Base-by-base conservation (phyloP, 768 basidiomycete genomes). In the Tulasnella sp. region DNA sequence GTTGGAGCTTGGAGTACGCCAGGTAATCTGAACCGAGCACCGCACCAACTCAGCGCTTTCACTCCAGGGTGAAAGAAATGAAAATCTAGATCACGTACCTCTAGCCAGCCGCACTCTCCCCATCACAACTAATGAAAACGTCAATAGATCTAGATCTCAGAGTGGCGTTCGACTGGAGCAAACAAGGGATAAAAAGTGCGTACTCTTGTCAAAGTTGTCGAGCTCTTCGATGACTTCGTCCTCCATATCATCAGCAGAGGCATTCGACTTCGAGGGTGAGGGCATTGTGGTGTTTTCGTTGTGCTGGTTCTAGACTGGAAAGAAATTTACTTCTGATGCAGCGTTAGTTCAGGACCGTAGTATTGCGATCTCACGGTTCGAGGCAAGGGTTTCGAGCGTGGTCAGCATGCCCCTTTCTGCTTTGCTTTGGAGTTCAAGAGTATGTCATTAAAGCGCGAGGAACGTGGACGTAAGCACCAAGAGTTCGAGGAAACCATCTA, bases 281-380 rank as follows among this genome's bases (percentile, higher is more conserved):
- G 62, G 62, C 24, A 52, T 36, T 14, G 31, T 68, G 62, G 34
- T 68, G 62, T 18, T 68, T 27, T 68, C 16, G 31, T 27, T 68
- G n/a, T n/a, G 62, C 62, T 68, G 62, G 62, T 68, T 44, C 62
- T 68, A 68, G 62, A 68, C 62, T 68, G 62, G 62, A 68, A 68
- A 36, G 62, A 68, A 68, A 68, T 68, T 68, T 68, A 68, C 24
- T 68, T 68, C 62, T 34, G 62, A 68, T 68, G 62, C 62, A 68
- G 62, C 62, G 27, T 68, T 68, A 68, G 62, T 68, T 68, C 62
- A 68, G 62, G 62, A 68, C 18, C 62, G 62, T 68, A 68, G 34
- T 36, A 68, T 36, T 27, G 34, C 62, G 62, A 68, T 68, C 62
- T 68, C 62, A 68, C 62, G 62, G 62, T 68, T 68, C 31, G 62